Base-by-base conservation (phyloP, 257 asterid species). In the Pogostemon cablin region DNA sequence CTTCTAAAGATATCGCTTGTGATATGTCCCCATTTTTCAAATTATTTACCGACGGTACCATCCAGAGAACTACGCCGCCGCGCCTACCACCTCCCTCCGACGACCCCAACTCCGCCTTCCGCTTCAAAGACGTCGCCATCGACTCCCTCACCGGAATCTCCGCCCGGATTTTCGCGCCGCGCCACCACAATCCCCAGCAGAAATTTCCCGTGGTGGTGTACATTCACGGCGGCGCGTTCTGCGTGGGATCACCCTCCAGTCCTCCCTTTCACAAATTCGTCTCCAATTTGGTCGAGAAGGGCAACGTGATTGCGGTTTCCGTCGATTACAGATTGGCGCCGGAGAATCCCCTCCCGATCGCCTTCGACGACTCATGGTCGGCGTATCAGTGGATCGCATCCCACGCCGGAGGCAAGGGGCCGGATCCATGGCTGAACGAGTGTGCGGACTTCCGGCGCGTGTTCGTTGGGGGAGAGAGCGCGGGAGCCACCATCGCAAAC, bases 351-450 rank as follows among this genome's bases (percentile, higher is more conserved):
- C 54, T 89, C 10, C 86, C 91, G 0, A 69, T 67, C 39, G 69
- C 90, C 6, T 89, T 73, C 67, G 90, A 92, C 46, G 96, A 92
- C 71, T 84, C 95, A 3, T 92, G 96, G 98, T 34, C 72, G 6
- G 96, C 90, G 41, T 76, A 86, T 58, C 79, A 66, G 72, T 92
- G 95, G 95, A 67, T 83, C 6, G 84, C 78, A 7, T 67, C 83
- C 1, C 96, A 86, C 72, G 80, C 80, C 2, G 39, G 2, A 41
- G 73, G 85, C 6, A 34, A 39, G 5, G 89, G 93, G 44, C 72
- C 87, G 10, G 93, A 89, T 2, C 79, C 85, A 0, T 86, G 93
- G 96, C 80, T 91, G 9, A 87, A 79, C 38, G 81, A 85, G 3
- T 7, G 34, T 64, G 96, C 88, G 32, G 93, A 87, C 72, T 84